These are phyloP conservation scores for Rhododendron simsii DNA, from an alignment of 148 eudicot genomes.

Conservation along the genomic window DNA sequence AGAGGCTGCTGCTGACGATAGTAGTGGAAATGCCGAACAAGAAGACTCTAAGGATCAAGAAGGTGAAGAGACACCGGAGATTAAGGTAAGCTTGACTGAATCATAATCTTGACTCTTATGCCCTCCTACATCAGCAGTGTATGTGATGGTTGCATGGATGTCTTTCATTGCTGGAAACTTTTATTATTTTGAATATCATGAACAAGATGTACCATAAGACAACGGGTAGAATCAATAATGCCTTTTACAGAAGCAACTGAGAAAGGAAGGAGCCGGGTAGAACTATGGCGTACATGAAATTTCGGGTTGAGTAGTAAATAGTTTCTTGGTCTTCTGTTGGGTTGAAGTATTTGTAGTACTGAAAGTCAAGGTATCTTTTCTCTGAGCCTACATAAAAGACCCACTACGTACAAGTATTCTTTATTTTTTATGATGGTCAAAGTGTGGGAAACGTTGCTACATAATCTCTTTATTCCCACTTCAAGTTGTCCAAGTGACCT, in stretches of 20 bases:
- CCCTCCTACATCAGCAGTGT: not conserved
- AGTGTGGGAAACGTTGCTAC: not conserved
- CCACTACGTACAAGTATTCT: not conserved
- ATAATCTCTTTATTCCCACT: not conserved
- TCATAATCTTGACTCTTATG: not conserved
- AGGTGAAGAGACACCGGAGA: slow-evolving; percentile 55
- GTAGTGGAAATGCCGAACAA: slow-evolving; percentile 39
- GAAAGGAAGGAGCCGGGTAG: not conserved
- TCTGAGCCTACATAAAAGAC: not conserved
- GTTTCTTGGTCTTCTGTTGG: not conserved
- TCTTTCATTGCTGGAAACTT: not conserved
- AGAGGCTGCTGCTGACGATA: slow-evolving; percentile 37
- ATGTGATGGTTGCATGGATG: not conserved
- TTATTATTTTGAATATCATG: not conserved
- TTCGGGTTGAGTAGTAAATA: not conserved
- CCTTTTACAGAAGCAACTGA: not conserved
- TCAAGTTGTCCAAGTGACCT: not conserved
- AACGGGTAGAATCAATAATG: not conserved
- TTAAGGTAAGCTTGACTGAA: slow-evolving; percentile 45
- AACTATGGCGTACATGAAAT: not conserved
- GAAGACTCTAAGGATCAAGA: slow-evolving; percentile 38
- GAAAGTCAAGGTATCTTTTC: not conserved
- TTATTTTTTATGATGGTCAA: not conserved
- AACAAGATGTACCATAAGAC: not conserved
- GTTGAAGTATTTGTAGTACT: not conserved